Percentiles rank a stretch among this genome's conserved stretches.
These are phyloP conservation scores for Brassica carinata DNA, from an alignment of 345 rosid genomes.

Conservation along the genomic window DNA sequence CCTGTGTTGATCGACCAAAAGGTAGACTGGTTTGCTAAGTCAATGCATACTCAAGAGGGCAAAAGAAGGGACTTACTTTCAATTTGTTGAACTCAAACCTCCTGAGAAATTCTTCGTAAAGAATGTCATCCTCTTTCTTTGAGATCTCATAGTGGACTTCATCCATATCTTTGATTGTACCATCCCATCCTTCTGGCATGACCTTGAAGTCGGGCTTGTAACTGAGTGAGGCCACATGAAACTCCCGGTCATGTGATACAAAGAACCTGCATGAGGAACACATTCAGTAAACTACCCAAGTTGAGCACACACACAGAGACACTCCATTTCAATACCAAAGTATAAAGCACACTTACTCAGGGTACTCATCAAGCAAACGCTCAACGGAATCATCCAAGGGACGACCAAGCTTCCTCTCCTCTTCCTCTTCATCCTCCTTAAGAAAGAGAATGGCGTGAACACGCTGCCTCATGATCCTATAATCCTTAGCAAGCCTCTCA, in stretches of 20 bases:
- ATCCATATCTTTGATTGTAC: conserved; percentile 82
- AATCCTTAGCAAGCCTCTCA: conserved; percentile 88
- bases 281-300: conserved; percentile 2
- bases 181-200: conserved; percentile 99
- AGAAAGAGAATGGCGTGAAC: conserved; percentile 96
- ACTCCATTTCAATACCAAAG: not conserved
- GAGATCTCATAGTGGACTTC: conserved; percentile 98
- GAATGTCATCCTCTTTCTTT: conserved; percentile 93
- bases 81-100: conserved; percentile 84
- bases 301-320: not conserved
- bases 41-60: conserved; percentile 15
- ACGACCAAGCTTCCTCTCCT: conserved; percentile 83
- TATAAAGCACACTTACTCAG: conserved; percentile 59
- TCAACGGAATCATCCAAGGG: conserved; percentile 92
- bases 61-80: conserved; percentile 57
- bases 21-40: conserved; percentile 5
- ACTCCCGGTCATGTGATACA: conserved; percentile 84
- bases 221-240: conserved; percentile 92
- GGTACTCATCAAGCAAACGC: conserved; percentile 79
- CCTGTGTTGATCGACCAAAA: conserved; percentile 1
- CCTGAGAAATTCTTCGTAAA: conserved; percentile 80
- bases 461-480: conserved; percentile 93
- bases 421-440: conserved; percentile 87
- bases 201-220: conserved; percentile 96
- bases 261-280: conserved; percentile 60